phyloP scores from a whole-genome alignment of 768 basidiomycete genomes.

The Punctularia strigosozonata region DNA sequence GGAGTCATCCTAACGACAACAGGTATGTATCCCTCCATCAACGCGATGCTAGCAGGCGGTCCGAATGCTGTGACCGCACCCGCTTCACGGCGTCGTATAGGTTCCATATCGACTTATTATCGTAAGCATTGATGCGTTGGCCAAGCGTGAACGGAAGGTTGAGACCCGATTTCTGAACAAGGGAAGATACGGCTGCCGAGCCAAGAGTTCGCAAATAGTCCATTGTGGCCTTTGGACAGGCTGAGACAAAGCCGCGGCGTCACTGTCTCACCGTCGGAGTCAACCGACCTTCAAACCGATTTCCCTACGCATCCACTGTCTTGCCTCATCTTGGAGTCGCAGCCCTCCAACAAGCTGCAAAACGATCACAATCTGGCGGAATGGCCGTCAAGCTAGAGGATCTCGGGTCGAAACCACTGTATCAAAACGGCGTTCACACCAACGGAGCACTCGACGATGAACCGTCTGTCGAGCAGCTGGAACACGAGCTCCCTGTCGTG shows the following conservation, averaged over 20 bases:
- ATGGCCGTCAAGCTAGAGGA: too few species aligned
- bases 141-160: conserved; percentile 84
- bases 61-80: conserved; percentile 27
- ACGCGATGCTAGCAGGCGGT: conserved; percentile 4
- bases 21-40: conserved; percentile 9
- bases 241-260: too few species aligned
- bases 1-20: conserved; percentile 65
- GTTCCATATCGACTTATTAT: conserved; percentile 68
- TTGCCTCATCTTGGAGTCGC: too few species aligned
- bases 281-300: too few species aligned
- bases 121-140: conserved; percentile 52
- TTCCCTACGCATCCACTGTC: too few species aligned
- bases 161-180: conserved; percentile 91
- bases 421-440: conserved; percentile 17
- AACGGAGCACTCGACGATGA: conserved; percentile 17
- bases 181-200: conserved; percentile 74
- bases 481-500: conserved; percentile 64
- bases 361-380: too few species aligned
- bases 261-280: too few species aligned
- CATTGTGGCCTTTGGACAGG: too few species aligned
- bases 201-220: conserved; percentile 76
- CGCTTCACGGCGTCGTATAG: conserved; percentile 84
- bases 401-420: too few species aligned
- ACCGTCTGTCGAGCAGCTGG: conserved; percentile 42
- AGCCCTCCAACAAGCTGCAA: too few species aligned